A percentile compares a stretch with the other conserved stretches of the same genome.
phyloP scores from a whole-genome alignment of 1,284 basidiomycete species.

The Tilletia indica region DNA sequence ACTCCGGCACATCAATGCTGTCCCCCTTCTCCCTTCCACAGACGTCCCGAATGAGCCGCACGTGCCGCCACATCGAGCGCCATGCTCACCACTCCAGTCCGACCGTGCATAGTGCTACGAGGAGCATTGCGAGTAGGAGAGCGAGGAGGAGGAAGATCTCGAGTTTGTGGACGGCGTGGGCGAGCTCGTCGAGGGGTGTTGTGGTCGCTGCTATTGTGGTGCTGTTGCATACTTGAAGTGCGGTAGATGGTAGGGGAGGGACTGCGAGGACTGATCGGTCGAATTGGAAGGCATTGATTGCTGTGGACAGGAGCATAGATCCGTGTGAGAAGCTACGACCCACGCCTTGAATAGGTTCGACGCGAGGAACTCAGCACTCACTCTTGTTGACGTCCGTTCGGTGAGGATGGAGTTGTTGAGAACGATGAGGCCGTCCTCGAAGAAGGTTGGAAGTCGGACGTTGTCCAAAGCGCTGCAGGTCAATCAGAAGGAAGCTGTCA shows the following conservation, averaged over 20 bases:
- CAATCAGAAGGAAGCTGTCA: conserved; percentile 71
- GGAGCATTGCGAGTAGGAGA: conserved; percentile 26
- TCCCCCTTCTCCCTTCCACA: conserved; percentile 20
- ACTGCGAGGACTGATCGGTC: conserved; percentile 31
- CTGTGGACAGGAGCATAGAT: conserved; percentile 2
- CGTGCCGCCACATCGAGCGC: conserved; percentile 29
- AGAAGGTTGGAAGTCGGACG: conserved; percentile 75
- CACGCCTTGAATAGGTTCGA: neutral
- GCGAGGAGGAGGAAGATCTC: conserved; percentile 27
- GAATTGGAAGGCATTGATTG: conserved; percentile 33
- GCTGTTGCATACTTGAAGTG: conserved; percentile 19
- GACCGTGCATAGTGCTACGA: conserved; percentile 27
- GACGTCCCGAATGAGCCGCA: conserved; percentile 29
- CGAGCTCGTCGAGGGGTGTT: conserved; percentile 34
- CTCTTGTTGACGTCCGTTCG: conserved; percentile 34
- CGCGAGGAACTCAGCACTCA: conserved; percentile 17
- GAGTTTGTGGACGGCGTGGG: conserved; percentile 25
- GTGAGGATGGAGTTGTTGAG: conserved; percentile 79
- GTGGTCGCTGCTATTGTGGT: conserved; percentile 38
- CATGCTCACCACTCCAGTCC: conserved; percentile 38
- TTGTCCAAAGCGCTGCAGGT: conserved; percentile 71
- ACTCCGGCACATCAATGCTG: too few relatives aligned
- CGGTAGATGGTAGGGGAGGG: conserved; percentile 20
- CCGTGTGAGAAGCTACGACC: neutral
- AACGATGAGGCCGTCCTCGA: conserved; percentile 69